These are phyloP conservation scores for Rhodotorula toruloides DNA, from an alignment of 768 basidiomycete genomes.

Conservation along the genomic window DNA sequence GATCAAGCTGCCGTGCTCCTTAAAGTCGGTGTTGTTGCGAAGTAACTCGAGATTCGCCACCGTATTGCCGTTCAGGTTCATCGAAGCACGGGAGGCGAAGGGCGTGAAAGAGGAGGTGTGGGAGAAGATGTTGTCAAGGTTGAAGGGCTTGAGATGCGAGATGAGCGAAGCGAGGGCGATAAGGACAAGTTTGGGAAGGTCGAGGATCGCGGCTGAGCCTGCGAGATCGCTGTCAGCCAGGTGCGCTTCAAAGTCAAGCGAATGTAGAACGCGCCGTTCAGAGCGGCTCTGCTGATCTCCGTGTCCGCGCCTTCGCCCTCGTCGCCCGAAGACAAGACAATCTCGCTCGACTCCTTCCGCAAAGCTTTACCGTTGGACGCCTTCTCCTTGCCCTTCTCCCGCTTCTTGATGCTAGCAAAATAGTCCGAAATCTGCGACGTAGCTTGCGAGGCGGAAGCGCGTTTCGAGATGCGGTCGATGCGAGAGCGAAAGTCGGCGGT, in stretches of 20 bases:
- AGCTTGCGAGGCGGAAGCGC: conserved; percentile 7
- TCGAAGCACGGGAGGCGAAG: conserved; percentile 71
- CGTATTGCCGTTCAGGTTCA: conserved; percentile 85
- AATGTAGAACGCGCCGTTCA: not conserved
- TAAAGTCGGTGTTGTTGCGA: conserved; percentile 76
- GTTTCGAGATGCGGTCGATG: conserved; percentile 29
- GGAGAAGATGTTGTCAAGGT: conserved; percentile 69
- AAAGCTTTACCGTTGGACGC: not conserved
- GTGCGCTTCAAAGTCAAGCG: too few relatives aligned
- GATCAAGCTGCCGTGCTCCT: conserved; percentile 67
- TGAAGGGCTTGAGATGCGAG: conserved; percentile 65
- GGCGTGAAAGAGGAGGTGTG: conserved; percentile 29
- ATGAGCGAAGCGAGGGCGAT: conserved; percentile 69
- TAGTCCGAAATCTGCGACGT: conserved; percentile 13
- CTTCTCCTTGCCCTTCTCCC: conserved; percentile 1
- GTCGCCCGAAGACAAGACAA: conserved; percentile 47
- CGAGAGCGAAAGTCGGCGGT: conserved; percentile 11
- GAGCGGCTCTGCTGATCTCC: conserved; percentile 11
- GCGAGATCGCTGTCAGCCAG: not conserved
- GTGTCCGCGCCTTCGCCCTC: not conserved
- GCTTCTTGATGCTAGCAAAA: conserved; percentile 12
- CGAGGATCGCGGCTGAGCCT: conserved; percentile 56
- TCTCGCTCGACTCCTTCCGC: conserved; percentile 28
- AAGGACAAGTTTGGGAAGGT: conserved; percentile 59
- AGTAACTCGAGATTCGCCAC: conserved; percentile 86